Base-by-base conservation (phyloP, 495 filamentous ascomycete genomes). In the Penicillium dipodomyicola region DNA sequence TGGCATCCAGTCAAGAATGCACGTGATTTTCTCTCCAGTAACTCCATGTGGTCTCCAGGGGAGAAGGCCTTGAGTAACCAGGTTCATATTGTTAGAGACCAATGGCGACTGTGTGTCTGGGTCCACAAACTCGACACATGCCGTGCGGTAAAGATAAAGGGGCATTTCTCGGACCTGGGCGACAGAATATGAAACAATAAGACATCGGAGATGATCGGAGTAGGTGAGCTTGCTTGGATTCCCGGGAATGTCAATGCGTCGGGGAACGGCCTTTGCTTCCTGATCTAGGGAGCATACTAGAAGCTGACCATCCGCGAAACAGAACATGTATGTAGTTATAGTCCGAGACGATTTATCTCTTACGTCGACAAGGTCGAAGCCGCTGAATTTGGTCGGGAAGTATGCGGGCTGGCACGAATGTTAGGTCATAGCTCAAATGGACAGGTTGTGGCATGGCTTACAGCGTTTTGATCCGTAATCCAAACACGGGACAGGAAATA, bases 1-100 rank as follows among this genome's bases (percentile, higher is more conserved):
- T 27, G 76, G 77, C 8, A 67, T 71, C 80, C 80, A 82, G 54
- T 82, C 80, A 17, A 76, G 52, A 11, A 81, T 76, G 49, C 76
- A 80, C 29, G 73, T 75, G 47, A 81, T 72, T 14, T 66, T 74
- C 58, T 82, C 80, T 7, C 77, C 78, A n/a, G 70, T 65, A 29
- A 67, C 62, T 12, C 65, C 67, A 37, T 64, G 62, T 19, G 71
- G 71, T 57, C 70, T 65, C 71, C 71, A 72, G 22, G 62, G 63
- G 54, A 15, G 49, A 30, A 2, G 32, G 22, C 52, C 54, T 2
- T 59, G 49, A 2, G 58, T 27, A 51, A 9, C 32, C 15, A 27
- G 52, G 25, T n/a, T 57, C 49, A 6, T 37, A 25, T 33, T 49
- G 35, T 17, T 35, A 33, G 54, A 58, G 15, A 49, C 49, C 7